phyloP scores from a whole-genome alignment of 352 stramenopile species.

The Blastocystis hominis region DNA sequence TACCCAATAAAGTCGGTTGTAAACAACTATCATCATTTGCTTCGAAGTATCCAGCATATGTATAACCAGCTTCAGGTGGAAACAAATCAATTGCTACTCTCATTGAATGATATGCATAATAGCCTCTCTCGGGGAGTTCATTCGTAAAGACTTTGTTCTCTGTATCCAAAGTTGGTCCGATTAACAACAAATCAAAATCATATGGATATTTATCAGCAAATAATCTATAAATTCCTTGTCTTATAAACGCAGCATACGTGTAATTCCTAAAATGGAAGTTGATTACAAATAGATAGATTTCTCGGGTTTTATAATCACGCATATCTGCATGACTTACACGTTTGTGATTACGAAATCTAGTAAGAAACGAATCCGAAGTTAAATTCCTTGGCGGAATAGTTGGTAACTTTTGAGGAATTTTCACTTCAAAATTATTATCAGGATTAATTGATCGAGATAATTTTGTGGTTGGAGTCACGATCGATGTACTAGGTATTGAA shows the following conservation, averaged over 20 bases:
- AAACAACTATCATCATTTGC: constrained; percentile 20
- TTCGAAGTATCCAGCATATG: neutral
- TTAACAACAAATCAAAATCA: constrained; percentile 8
- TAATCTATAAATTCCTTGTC: neutral
- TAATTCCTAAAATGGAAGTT: constrained; percentile 18
- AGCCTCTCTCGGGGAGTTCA: neutral
- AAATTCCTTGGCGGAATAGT: too few species aligned
- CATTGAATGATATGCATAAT: neutral
- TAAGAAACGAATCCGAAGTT: too few species aligned
- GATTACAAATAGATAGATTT: constrained; percentile 31
- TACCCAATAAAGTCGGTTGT: neutral
- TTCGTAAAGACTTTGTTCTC: neutral
- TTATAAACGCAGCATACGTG: neutral
- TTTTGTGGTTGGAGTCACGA: too few species aligned
- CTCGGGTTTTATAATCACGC: neutral
- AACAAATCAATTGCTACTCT: neutral
- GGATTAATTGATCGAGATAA: too few species aligned
- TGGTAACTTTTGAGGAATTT: too few species aligned
- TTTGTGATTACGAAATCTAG: neutral
- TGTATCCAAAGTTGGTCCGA: neutral
- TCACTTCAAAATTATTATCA: too few species aligned
- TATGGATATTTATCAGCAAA: neutral
- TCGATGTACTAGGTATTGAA: too few species aligned
- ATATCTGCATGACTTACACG: neutral
- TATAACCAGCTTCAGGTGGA: neutral